These are phyloP conservation scores for Comarum palustre DNA, from an alignment of 306 rosid genomes.

Conservation along the genomic window DNA sequence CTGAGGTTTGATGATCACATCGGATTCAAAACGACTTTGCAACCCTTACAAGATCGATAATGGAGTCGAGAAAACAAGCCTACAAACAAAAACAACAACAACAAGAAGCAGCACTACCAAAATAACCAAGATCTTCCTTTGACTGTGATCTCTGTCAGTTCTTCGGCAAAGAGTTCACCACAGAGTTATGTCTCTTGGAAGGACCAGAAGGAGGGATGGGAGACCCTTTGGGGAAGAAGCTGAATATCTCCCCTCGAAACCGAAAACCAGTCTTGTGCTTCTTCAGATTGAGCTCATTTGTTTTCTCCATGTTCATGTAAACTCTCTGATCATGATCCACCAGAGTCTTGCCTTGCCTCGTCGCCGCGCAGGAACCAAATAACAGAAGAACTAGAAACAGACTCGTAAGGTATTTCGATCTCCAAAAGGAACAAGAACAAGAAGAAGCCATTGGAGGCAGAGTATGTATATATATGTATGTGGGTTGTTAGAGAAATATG, in stretches of 20 bases:
- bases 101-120: background rate
- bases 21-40: slow-evolving; percentile 28
- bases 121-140: background rate
- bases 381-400: slow-evolving; percentile 43
- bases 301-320: slow-evolving; percentile 5
- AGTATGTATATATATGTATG: background rate
- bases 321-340: slow-evolving; percentile 13
- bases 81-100: background rate
- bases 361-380: slow-evolving; percentile 46
- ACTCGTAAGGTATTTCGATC: slow-evolving; percentile 22
- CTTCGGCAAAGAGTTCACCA: slow-evolving; percentile 48
- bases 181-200: slow-evolving; percentile 73
- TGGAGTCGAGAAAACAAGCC: slow-evolving; percentile 4
- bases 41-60: slow-evolving; percentile 26
- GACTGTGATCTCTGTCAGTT: slow-evolving; percentile 32
- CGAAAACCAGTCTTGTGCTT: slow-evolving; percentile 22
- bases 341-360: slow-evolving; percentile 48
- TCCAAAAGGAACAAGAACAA: slow-evolving; percentile 27
- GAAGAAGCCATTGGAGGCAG: slow-evolving; percentile 43
- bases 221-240: slow-evolving; percentile 68
- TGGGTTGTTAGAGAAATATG: slow-evolving; percentile 1
- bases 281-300: slow-evolving; percentile 21
- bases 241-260: slow-evolving; percentile 47
- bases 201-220: slow-evolving; percentile 84
- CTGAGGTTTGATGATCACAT: slow-evolving; percentile 23